Base-by-base conservation (phyloP, 192 early-diverging fungal genomes). In the Coemansia sp. region DNA sequence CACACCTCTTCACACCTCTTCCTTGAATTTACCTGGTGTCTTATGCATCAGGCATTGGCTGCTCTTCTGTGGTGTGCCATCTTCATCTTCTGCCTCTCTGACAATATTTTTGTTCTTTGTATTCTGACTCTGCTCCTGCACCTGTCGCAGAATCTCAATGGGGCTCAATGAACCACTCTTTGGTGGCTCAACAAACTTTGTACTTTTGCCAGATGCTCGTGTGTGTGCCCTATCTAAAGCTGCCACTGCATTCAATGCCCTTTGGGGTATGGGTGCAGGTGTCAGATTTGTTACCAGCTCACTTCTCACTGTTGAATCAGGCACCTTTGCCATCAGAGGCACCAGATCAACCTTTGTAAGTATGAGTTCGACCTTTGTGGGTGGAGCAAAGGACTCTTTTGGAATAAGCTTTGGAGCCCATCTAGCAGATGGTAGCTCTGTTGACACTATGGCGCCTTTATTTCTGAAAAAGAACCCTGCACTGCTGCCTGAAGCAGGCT, bases 121-220 rank as follows among this genome's bases (percentile, higher is more conserved):
- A 48, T 21, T 20, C 47, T 48, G 19, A 20, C 19, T 48, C 47
- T 8, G 3, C 12, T 48, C 47, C 19, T 19, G 47, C 47, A 19
- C 19, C 5, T 48, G 15, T 17, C 47, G 15, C 5, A 48, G 19
- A 8, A 48, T 48, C 19, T 48, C 47, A n/a, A 59, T 91, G 86
- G 40, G 88, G 85, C 66, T 85, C 85, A 71, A 83, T 75, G 47
- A 84, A 72, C 81, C 85, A 68, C 22, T 56, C 61, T 38, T 47
- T 54, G 47, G 21, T 4, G 56, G 42, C 7, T 48, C 19, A 5
- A n/a, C 19, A 20, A 17, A 2, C 15, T 20, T 20, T n/a, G 17
- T 17, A 48, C 7, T 20, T 8, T 8, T 17, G 3, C 7, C 47
- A 19, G 17, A 15, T 1, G 19, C 47, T 15, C 47, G 47, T 4